Base-by-base conservation (phyloP, 1,139 yeast species). In the Debaryomyces singareniensis region DNA sequence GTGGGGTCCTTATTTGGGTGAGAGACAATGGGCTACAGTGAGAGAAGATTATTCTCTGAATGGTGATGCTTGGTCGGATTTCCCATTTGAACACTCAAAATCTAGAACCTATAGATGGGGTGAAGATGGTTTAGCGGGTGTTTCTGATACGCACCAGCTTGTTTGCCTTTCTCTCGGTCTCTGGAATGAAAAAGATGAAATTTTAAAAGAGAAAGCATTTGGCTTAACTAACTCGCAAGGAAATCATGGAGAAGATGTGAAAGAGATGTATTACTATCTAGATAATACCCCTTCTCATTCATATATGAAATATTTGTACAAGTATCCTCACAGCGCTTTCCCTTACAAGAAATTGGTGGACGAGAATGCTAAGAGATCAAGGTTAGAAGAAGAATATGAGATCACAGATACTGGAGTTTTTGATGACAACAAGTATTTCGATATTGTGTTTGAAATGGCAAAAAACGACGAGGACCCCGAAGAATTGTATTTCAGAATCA, bases 171-270 rank as follows among this genome's bases (percentile, higher is more conserved):
- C 86, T 22, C 68, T 87, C 64, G 95, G 89, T 1, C 66, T 89
- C 39, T 89, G 97, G 97, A 89, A 89, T 59, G 96, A 83, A 37
- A 68, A 85, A 45, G 97, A 89, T 55, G 80, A 75, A 25, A 74
- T 87, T 42, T 68, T 89, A 52, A 89, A 89, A 56, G 97, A 89
- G 53, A 79, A 87, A 42, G 67, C 85, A 40, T 89, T 78, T 55
- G 97, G 96, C 2, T 70, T 89, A 28, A 87, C 96, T 20, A 94
- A 95, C 30, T 87, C 87, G 13, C 93, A 87, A 51, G 95, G 95
- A 4, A 89, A 89, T 53, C 97, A 89, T 53, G 97, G 97, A 34
- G 97, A 89, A 51, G 97, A 89, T 53, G 95, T 85, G 38, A 85
- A 85, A 59, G 74, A 68, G 35, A 87, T 85, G 54, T 71, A 85